Percentiles rank a stretch among this genome's conserved stretches.
Evolutionary conservation across 352 stramenopile genomes (phyloP).

Genomic region (Albugo laibachii): DNA sequence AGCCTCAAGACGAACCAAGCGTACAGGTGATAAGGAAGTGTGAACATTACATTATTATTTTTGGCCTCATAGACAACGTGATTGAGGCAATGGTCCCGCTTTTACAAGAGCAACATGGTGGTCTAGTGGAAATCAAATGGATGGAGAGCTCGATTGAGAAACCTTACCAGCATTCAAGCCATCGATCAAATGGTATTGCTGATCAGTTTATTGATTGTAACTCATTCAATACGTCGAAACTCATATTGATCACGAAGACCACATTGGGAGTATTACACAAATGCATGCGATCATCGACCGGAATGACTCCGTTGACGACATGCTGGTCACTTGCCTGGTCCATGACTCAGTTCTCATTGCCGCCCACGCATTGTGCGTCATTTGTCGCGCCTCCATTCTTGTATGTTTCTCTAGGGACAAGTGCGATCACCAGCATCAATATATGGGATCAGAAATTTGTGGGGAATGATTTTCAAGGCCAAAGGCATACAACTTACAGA

Average conservation of each 20-base stretch:
- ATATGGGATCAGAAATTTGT: no score
- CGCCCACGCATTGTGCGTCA: neutral
- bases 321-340: conserved; percentile 39
- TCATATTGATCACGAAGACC: conserved; percentile 44
- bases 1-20: neutral
- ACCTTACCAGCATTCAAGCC: no score
- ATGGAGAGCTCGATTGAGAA: conserved; percentile 27
- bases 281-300: conserved; percentile 12
- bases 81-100: conserved; percentile 33
- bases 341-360: conserved; percentile 25
- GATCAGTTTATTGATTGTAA: no score
- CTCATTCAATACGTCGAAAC: conserved; percentile 15
- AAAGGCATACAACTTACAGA: neutral
- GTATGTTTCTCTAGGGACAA: neutral
- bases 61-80: conserved; percentile 11
- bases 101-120: conserved; percentile 33
- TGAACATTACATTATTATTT: neutral
- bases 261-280: conserved; percentile 20
- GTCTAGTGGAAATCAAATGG: conserved; percentile 40
- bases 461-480: neutral
- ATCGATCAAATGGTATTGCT: no score
- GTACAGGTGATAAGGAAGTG: neutral
- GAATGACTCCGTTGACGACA: conserved; percentile 15
- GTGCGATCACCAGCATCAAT: conserved; percentile 11
- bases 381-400: neutral